These are phyloP conservation scores for Coleophoma crateriformis DNA, from an alignment of 2,329 filamentous ascomycete genomes.

Conservation along the genomic window DNA sequence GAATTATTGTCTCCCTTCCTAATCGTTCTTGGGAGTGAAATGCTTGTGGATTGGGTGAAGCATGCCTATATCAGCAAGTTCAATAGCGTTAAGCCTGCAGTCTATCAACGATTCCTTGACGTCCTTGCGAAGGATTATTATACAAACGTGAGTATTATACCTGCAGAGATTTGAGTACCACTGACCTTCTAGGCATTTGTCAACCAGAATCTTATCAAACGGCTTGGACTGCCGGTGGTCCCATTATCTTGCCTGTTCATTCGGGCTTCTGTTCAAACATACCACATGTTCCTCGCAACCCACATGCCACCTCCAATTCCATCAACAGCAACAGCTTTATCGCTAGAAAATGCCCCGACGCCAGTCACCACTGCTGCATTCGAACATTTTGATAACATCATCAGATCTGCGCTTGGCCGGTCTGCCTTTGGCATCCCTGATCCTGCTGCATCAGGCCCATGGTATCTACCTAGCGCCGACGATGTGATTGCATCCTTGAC, in stretches of 20 bases:
- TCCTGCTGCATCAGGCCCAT: constrained; percentile 23
- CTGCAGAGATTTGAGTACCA: constrained; percentile 1
- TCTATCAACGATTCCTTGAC: constrained; percentile 87
- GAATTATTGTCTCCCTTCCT: constrained; percentile 91
- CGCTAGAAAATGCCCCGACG: constrained; percentile 52
- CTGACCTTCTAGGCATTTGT: constrained; percentile 64
- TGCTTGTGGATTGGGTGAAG: constrained; percentile 94
- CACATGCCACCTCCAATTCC: constrained; percentile 72
- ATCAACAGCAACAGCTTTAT: constrained; percentile 59
- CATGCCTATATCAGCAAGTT: constrained; percentile 98
- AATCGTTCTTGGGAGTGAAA: constrained; percentile 91
- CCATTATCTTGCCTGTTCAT: constrained; percentile 94
- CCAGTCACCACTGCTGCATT: constrained; percentile 73
- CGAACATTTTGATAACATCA: constrained; percentile 71
- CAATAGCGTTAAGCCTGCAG: constrained; percentile 88
- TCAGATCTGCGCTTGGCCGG: constrained; percentile 71
- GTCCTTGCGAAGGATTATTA: constrained; percentile 98
- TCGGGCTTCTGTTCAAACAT: constrained; percentile 88
- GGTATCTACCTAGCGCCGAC: constrained; percentile 43
- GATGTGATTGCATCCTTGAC: constrained; percentile 70
- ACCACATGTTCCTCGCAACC: constrained; percentile 94
- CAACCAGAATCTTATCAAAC: constrained; percentile 82
- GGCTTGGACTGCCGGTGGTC: constrained; percentile 85
- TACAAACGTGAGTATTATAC: constrained; percentile 60
- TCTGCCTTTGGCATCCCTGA: constrained; percentile 54